Evolutionary conservation across 371 early-diverging fungal genomes (phyloP), one percentile per base, ranked within the genome.

Genomic region (Thermomucor indicae-seudaticae): DNA sequence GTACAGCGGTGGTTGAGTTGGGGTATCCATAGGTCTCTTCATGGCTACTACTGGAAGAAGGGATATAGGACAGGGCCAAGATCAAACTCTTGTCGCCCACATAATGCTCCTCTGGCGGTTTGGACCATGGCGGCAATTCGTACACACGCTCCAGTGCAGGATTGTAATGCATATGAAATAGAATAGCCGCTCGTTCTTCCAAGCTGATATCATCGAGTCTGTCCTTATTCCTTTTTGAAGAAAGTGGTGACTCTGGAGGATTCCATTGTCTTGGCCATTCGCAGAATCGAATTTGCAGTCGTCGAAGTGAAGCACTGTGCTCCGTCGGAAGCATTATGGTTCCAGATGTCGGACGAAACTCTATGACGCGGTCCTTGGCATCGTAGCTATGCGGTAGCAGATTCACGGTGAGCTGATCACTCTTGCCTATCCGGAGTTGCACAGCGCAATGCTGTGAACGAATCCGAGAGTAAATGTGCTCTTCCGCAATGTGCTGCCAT

Each of bases 81-180:
- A 75, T 61, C 49, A 75, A 25, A 16, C 63, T 59, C 39, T 62
- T 62, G 56, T 75, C 75, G n/a, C 75, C 75, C 8, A 75, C 58
- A 48, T 64, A 75, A 20, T 43, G 44, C 7, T 43, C 51, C 43
- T 51, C 43, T 31, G 35, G 28, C 22, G 22, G 11, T 29, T 39
- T 32, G 38, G 45, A 37, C 55, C 62, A 60, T 23, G 45, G 41
- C 19, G 72, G 72, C 19, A 75, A 32, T 10, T 61, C 62, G 41
- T 75, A 75, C 0, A 56, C 38, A 11, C 66, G 60, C 44, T 70
- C 71, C 5, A 66, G 52, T 14, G 63, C 57, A 10, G 75, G 68
- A 27, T 75, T 70, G 49, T 75, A 75, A 0, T 51, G 40, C 28
- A 62, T 32, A 39, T 75, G 75, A 39, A 70, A 68, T 0, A 60